Base-by-base conservation (phyloP, 306 rosid species). In the Ammopiptanthus mongolicus region DNA sequence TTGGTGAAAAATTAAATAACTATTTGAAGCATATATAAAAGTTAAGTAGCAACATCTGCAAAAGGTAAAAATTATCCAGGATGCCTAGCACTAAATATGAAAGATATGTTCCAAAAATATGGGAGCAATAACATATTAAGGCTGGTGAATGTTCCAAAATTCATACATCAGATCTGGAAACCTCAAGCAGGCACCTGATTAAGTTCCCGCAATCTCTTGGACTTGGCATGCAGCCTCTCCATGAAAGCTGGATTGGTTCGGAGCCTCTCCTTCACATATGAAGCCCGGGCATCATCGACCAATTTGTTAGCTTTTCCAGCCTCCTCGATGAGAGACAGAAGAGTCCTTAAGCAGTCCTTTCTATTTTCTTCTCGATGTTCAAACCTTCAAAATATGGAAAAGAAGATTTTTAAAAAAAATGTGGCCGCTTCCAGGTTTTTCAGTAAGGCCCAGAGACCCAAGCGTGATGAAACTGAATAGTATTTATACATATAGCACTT, bases 331-430 rank as follows among this genome's bases (percentile, higher is more conserved):
- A 95, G 96, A 69, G 90, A 82, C 71, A 87, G 82, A 75, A 95
- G 99, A 55, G 96, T 96, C 86, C 98, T 85, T 22, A 92, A 88
- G 78, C 99, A 92, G 65, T 96, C 98, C 86, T 92, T 96, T 85
- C 93, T 87, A 86, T 92, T 96, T 82, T 96, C 99, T 78, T 96
- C 98, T 47, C 97, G 89, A 70, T 96, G 97, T 65, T 92, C 99
- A 72, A 81, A 96, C 87, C 99, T 96, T 83, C 67, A 77, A 68
- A 75, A 74, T 21, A 74, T 15, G 78, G 58, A 63, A 58, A 74
- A 65, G 8, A 79, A n/a, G n/a, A n/a, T n/a, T 14, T 31, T 56
- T 7, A 74, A n/a, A n/a, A 47, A 42, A 48, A 31, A n/a, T 47
- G 50, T 28, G 44, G 46, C n/a, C 65, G 72, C 74, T 37, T 76